A percentile compares a stretch with the other conserved stretches of the same genome.
Conservation (phyloP, 306 rosid genomes). For the Lupinus albus region DNA sequence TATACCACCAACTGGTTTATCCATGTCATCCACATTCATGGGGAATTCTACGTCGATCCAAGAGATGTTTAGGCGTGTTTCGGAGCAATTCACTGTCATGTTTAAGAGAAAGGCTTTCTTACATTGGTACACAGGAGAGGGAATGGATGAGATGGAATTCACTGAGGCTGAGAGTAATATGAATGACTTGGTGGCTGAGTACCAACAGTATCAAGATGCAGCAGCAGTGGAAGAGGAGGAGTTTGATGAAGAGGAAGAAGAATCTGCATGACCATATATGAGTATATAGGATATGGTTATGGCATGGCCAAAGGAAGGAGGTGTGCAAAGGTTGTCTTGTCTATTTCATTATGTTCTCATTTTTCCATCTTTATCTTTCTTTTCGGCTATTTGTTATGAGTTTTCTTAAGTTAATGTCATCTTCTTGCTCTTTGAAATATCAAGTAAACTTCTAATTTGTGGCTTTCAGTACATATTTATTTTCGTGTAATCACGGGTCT, state of each 20-base stretch:
- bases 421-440: not conserved
- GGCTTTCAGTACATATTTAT: not conserved
- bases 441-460: not conserved
- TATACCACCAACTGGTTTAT: conserved; percentile 70
- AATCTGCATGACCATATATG: not conserved
- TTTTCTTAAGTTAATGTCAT: not conserved
- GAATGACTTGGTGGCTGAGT: conserved; percentile 81
- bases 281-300: not conserved
- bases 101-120: conserved; percentile 81
- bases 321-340: not conserved
- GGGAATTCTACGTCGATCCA: conserved; percentile 77
- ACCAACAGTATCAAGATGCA: conserved; percentile 78
- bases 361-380: not conserved
- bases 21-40: conserved; percentile 82
- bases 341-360: not conserved
- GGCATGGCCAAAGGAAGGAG: not conserved
- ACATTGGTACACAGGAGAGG: conserved; percentile 86
- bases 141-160: conserved; percentile 87
- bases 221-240: conserved; percentile 51
- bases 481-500: not conserved
- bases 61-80: conserved; percentile 77
- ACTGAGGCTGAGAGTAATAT: conserved; percentile 84
- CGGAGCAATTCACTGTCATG: conserved; percentile 82
- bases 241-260: conserved; percentile 46
- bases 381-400: not conserved